Percentiles rank a stretch among this genome's conserved stretches.
Evolutionary conservation across 2,329 filamentous ascomycete species (phyloP).

Genomic region (Simplicillium aogashimaense): DNA sequence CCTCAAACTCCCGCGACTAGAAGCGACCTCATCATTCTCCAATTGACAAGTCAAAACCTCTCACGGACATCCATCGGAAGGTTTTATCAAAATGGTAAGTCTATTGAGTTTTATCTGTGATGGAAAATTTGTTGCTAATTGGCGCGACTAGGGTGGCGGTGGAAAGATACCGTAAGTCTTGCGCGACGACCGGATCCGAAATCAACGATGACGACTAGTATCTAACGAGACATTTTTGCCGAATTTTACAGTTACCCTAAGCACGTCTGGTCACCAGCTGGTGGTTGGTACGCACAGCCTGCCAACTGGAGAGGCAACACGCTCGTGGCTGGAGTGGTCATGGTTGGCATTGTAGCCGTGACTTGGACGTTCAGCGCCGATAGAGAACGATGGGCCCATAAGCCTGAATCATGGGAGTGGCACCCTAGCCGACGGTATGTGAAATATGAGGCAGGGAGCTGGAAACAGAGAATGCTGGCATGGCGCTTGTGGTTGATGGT

Average conservation of each 20-base stretch:
- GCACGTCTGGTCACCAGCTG: constrained; percentile 97
- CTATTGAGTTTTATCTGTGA: neutral
- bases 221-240: constrained; percentile 9
- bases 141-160: constrained; percentile 60
- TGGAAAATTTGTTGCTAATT: constrained; percentile 18
- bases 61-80: constrained; percentile 12
- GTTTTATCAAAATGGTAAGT: constrained; percentile 46
- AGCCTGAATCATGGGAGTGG: constrained; percentile 69
- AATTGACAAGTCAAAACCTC: constrained; percentile 8
- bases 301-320: constrained; percentile 95
- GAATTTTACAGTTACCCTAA: constrained; percentile 69
- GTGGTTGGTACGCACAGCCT: constrained; percentile 95
- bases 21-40: neutral
- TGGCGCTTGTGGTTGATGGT: neutral
- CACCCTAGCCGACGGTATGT: constrained; percentile 78
- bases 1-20: neutral
- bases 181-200: constrained; percentile 4
- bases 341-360: constrained; percentile 58
- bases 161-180: constrained; percentile 47
- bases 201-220: constrained; percentile 11
- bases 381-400: constrained; percentile 61
- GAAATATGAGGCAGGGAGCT: neutral
- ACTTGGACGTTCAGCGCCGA: constrained; percentile 66
- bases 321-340: constrained; percentile 57
- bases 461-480: neutral